These are phyloP conservation scores for Pseudogymnoascus sp. DNA, from an alignment of 2,329 filamentous ascomycete genomes.

Conservation along the genomic window DNA sequence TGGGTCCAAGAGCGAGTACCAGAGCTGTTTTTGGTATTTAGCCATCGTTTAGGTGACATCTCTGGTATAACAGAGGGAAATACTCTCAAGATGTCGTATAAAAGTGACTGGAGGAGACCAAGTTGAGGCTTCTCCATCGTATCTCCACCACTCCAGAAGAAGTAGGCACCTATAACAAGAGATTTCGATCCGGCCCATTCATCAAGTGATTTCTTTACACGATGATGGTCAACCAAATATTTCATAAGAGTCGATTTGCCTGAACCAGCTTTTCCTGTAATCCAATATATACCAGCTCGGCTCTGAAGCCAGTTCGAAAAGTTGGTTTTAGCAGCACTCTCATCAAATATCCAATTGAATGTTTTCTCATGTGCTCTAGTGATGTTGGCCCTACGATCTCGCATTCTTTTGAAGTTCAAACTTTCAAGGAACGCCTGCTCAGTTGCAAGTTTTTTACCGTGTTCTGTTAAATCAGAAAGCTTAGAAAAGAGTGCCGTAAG, in stretches of 20 bases:
- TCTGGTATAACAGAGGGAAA: background rate
- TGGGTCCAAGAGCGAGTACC: slow-evolving; percentile 1
- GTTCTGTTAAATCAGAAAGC: background rate
- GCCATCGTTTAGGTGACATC: background rate
- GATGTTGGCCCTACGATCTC: slow-evolving; percentile 12
- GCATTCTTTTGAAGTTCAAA: slow-evolving; percentile 5
- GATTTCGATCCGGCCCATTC: slow-evolving; percentile 22
- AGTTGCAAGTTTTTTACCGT: background rate
- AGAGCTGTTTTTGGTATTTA: background rate
- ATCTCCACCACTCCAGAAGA: slow-evolving; percentile 38
- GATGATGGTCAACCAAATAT: slow-evolving; percentile 27
- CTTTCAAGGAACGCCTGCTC: background rate
- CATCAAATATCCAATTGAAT: slow-evolving; percentile 32
- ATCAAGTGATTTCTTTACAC: slow-evolving; percentile 13
- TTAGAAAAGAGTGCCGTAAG: background rate
- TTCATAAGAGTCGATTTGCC: slow-evolving; percentile 41
- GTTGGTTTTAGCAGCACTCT: background rate
- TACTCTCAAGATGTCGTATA: background rate
- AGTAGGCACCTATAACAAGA: slow-evolving; percentile 32
- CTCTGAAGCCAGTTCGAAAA: slow-evolving; percentile 23
- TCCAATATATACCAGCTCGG: slow-evolving; percentile 29
- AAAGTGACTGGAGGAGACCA: background rate
- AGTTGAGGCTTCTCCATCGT: background rate
- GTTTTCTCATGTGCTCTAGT: slow-evolving; percentile 21
- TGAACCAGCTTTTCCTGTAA: slow-evolving; percentile 37